Evolutionary conservation across 192 early-diverging fungal genomes (phyloP), one percentile per base, ranked within the genome.

Genomic region (Backusella sp.): DNA sequence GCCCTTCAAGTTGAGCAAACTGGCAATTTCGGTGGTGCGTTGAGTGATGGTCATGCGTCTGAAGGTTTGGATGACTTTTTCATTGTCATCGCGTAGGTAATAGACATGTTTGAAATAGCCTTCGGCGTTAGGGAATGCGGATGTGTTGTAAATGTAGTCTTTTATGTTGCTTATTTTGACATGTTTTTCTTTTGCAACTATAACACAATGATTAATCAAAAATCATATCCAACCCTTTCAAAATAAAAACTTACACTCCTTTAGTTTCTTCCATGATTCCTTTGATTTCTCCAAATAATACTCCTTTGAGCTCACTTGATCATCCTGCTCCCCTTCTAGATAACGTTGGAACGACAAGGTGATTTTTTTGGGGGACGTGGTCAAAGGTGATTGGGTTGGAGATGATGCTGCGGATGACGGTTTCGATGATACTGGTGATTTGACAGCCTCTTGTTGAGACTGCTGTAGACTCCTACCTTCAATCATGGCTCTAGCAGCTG

Each of bases 21-120:
- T 86, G 14, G 84, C 87, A 21, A 87, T 81, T 68, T 90, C 89
- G 0, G 76, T 82, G 9, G 85, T 81, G 6, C 89, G 78, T 35
- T 86, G 84, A 12, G 80, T 79, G 30, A 86, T 73, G 2, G 89
- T 85, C 83, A 88, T 90, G 28, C 87, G 80, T 11, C 86, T 84
- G 67, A 90, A 90, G 12, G 85, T 86, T 67, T 90, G 89, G 14
- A 90, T 81, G 1, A 90, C 89, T 35, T 80, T 71, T 9, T 19
- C n/a, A 6, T 49, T 14, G 35, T 79, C 26, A 1, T 83, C 80
- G 1, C 80, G 66, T 59, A 88, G 82, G 73, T 85, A 85, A 41
- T 83, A 87, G 1, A 90, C 86, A 62, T 86, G 77, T 41, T 90
- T 90, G 67, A 88, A 90, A 56, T 79, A 79, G 2, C 89, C 89